phyloP scores from a whole-genome alignment of 257 asterid genomes.

The Knoxia roxburghii region DNA sequence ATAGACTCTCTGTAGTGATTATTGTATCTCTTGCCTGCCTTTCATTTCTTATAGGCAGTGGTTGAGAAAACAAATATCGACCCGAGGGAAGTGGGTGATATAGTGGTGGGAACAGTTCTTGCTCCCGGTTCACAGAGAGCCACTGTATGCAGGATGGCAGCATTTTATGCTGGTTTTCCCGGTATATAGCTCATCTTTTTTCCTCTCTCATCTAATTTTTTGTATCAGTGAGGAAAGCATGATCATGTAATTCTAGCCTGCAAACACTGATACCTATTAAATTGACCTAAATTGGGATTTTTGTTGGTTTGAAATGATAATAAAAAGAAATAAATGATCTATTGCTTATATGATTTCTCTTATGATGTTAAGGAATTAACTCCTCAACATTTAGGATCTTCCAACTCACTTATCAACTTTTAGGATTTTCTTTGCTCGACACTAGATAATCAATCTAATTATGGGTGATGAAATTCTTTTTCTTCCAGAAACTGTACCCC shows the following conservation, averaged over 20 bases:
- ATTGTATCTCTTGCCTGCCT: not conserved
- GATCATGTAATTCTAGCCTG: not conserved
- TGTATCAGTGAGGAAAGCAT: not conserved
- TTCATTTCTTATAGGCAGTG: constrained; percentile 47
- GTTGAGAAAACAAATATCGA: constrained; percentile 61
- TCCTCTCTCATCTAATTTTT: not conserved
- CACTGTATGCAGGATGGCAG: constrained; percentile 87
- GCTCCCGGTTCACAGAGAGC: constrained; percentile 89
- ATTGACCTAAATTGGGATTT: not conserved
- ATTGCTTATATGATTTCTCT: not conserved
- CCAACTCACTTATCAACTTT: too few species aligned
- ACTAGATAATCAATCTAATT: not conserved
- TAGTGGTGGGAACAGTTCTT: constrained; percentile 84
- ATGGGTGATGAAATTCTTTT: constrained; percentile 11
- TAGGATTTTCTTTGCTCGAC: not conserved
- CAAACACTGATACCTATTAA: not conserved
- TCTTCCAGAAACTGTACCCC: constrained; percentile 61
- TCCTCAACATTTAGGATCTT: too few species aligned
- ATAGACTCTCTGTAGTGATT: not conserved
- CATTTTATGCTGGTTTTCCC: constrained; percentile 90
- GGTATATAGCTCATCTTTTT: constrained; percentile 38
- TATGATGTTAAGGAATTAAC: not conserved
- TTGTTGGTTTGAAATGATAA: not conserved
- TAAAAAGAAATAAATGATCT: not conserved
- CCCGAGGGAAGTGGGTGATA: constrained; percentile 86